These are phyloP conservation scores for Pythium rhizo-oryzae DNA, from an alignment of 352 stramenopile species.

Conservation along the genomic window DNA sequence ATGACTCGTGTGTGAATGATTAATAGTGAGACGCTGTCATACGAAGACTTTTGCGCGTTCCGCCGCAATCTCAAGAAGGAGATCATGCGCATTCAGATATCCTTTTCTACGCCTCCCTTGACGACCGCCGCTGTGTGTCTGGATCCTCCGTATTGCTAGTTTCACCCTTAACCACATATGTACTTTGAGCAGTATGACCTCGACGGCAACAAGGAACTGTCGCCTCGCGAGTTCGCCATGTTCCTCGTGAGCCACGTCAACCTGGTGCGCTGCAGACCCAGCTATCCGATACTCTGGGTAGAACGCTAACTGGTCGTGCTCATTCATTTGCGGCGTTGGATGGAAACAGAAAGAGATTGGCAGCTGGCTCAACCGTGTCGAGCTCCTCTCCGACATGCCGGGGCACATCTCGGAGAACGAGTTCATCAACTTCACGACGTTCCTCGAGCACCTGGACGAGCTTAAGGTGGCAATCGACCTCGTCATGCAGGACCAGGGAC, in stretches of 20 bases:
- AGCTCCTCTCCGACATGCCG: conserved; percentile 54
- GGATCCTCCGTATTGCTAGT: conserved; percentile 23
- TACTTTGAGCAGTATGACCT: conserved; percentile 92
- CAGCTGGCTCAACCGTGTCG: conserved; percentile 78
- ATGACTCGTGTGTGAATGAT: background rate
- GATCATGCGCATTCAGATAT: conserved; percentile 91
- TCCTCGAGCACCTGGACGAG: conserved; percentile 84
- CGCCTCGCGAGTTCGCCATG: conserved; percentile 84
- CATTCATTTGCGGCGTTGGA: background rate
- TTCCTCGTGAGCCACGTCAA: conserved; percentile 87
- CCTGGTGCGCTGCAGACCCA: conserved; percentile 38
- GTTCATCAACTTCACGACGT: conserved; percentile 84
- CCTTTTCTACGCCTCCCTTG: conserved; percentile 36
- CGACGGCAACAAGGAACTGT: conserved; percentile 79
- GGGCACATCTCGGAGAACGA: conserved; percentile 76
- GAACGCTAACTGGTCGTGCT: background rate
- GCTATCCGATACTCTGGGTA: background rate
- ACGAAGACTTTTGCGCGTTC: conserved; percentile 81
- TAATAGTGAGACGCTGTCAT: conserved; percentile 74
- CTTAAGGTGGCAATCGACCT: conserved; percentile 86
- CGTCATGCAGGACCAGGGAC: conserved; percentile 77
- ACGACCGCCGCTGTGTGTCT: background rate
- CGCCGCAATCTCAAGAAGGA: conserved; percentile 74
- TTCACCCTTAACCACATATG: conserved; percentile 41
- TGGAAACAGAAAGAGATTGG: conserved; percentile 61